phyloP scores from a whole-genome alignment of 768 basidiomycete species.

The Rhodotorula sphaerocarpa region DNA sequence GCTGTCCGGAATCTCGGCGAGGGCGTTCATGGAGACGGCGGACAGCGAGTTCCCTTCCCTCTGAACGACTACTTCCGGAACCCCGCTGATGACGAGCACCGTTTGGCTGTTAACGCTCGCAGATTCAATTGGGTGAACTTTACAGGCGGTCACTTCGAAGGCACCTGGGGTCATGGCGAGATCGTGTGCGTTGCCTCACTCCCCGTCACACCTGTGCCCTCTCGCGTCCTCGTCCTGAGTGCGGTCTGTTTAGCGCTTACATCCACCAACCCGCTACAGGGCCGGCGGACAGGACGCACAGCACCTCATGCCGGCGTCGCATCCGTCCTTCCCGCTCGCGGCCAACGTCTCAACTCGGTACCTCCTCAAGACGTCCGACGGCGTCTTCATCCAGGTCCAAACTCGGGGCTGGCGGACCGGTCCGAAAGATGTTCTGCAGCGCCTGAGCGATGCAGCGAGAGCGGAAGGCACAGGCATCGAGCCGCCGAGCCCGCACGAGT shows the following conservation, averaged over 20 bases:
- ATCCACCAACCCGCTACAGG: background rate
- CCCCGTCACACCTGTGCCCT: no score
- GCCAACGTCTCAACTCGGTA: conserved; percentile 26
- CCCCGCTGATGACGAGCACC: background rate
- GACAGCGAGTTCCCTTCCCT: conserved; percentile 13
- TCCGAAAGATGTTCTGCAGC: conserved; percentile 16
- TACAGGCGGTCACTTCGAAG: conserved; percentile 25
- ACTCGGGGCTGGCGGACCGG: conserved; percentile 32
- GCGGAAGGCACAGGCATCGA: conserved; percentile 8
- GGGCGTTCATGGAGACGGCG: conserved; percentile 19
- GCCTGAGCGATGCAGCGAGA: conserved; percentile 12
- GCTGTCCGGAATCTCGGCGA: conserved; percentile 19
- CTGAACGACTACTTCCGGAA: background rate
- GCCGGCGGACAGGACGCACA: conserved; percentile 29
- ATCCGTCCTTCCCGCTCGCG: conserved; percentile 11
- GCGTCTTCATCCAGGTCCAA: conserved; percentile 25
- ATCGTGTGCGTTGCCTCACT: conserved; percentile 4
- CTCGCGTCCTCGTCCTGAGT: background rate
- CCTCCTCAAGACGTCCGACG: conserved; percentile 17
- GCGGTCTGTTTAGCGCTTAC: no score
- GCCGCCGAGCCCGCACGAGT: conserved; percentile 14
- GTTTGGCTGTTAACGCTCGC: background rate
- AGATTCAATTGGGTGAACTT: conserved; percentile 31
- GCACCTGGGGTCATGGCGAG: conserved; percentile 8
- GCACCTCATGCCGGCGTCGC: conserved; percentile 14